phyloP scores from a whole-genome alignment of 306 rosid genomes.

The Lagenaria siceraria region DNA sequence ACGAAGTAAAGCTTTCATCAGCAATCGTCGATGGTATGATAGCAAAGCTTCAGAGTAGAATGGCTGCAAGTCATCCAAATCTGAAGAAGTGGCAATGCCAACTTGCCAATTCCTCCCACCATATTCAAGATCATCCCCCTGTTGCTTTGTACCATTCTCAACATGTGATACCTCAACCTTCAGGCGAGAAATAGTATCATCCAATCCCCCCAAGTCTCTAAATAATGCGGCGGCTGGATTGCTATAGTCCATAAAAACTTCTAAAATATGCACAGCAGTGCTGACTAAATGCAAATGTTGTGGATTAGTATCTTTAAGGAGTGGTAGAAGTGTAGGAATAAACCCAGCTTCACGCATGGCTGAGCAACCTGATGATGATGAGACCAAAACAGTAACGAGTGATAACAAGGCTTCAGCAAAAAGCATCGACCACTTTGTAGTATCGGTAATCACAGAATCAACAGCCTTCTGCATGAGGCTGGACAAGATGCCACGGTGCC shows the following conservation, averaged over 20 bases:
- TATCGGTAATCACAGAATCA: slow-evolving; percentile 52
- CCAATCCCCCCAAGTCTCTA: slow-evolving; percentile 98
- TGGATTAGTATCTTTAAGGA: slow-evolving; percentile 78
- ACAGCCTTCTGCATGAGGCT: slow-evolving; percentile 95
- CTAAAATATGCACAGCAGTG: slow-evolving; percentile 84
- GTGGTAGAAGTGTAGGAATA: slow-evolving; percentile 88
- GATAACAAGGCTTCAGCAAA: slow-evolving; percentile 87
- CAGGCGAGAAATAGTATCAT: slow-evolving; percentile 77
- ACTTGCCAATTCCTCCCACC: slow-evolving; percentile 35
- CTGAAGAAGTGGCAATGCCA: slow-evolving; percentile 36
- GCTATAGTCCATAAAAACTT: slow-evolving; percentile 96
- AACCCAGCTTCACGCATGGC: slow-evolving; percentile 97
- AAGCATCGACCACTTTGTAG: slow-evolving; percentile 70
- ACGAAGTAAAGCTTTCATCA: slow-evolving; percentile 86
- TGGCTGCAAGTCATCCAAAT: slow-evolving; percentile 57
- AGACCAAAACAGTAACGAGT: slow-evolving; percentile 81
- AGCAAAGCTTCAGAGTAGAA: slow-evolving; percentile 70
- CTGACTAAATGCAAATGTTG: slow-evolving; percentile 93
- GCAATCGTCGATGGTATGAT: slow-evolving; percentile 63
- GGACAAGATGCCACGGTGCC: slow-evolving; percentile 88
- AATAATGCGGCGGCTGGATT: slow-evolving; percentile 92
- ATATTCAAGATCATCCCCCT: slow-evolving; percentile 39
- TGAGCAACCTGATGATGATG: slow-evolving; percentile 90
- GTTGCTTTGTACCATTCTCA: slow-evolving; percentile 64
- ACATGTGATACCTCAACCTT: slow-evolving; percentile 74